Conservation (phyloP, 108 stramenopile genomes). For the Discostella stelligeroides region DNA sequence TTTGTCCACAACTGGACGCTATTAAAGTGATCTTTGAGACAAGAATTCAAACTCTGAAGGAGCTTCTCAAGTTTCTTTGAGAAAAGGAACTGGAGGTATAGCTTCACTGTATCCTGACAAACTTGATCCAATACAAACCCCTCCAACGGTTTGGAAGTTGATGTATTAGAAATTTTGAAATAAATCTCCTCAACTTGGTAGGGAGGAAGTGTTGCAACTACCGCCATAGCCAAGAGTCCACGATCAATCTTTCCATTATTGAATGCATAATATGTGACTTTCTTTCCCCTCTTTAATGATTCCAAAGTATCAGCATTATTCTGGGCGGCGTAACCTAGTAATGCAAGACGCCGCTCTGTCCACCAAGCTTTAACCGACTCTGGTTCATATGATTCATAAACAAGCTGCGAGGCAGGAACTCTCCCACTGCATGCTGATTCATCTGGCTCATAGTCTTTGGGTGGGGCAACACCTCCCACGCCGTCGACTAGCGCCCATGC, state of each 20-base stretch:
- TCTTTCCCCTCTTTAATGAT: constrained; percentile 71
- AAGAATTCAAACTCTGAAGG: constrained; percentile 70
- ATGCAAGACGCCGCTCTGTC: constrained; percentile 72
- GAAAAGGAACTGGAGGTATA: constrained; percentile 71
- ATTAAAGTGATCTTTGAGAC: constrained; percentile 81
- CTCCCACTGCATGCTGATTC: constrained; percentile 44
- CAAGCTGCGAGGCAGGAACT: constrained; percentile 32
- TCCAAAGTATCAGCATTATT: constrained; percentile 57
- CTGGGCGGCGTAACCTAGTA: constrained; percentile 67
- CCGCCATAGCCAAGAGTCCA: constrained; percentile 62
- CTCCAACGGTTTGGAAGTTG: constrained; percentile 22
- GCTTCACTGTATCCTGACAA: constrained; percentile 61
- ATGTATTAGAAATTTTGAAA: constrained; percentile 37
- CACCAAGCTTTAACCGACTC: constrained; percentile 76
- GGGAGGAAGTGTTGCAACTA: constrained; percentile 75
- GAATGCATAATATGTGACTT: constrained; percentile 62
- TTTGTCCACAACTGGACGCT: constrained; percentile 75
- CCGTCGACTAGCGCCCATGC: constrained; percentile 83
- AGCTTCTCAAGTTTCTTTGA: constrained; percentile 77
- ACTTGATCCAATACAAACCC: constrained; percentile 50
- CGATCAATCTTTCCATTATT: constrained; percentile 73
- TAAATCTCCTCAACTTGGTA: constrained; percentile 48
- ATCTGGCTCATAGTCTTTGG: constrained; percentile 53
- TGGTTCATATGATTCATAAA: constrained; percentile 73
- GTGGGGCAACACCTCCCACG: constrained; percentile 66